A percentile compares a stretch with the other conserved stretches of the same genome.
Conservation (phyloP, 192 early-diverging fungal species). For the Gonapodya sp. region DNA sequence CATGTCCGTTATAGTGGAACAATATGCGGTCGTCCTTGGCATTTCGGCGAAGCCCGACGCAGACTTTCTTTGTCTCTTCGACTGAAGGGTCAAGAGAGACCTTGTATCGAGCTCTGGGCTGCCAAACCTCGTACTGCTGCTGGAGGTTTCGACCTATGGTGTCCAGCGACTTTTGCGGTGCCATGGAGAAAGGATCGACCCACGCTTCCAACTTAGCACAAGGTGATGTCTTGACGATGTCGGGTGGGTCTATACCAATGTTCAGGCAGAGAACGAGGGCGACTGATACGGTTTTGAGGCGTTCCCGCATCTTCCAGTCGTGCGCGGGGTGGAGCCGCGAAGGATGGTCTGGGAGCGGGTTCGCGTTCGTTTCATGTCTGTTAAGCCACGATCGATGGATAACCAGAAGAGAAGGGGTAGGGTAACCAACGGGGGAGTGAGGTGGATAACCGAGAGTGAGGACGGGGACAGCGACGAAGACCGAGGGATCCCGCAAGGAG, state of each 20-base stretch:
- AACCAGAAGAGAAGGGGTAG: too few relatives aligned
- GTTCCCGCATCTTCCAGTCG: slow-evolving; percentile 60
- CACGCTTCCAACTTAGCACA: slow-evolving; percentile 90
- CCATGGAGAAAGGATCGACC: slow-evolving; percentile 78
- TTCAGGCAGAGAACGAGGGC: slow-evolving; percentile 86
- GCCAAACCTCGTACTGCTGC: slow-evolving; percentile 84
- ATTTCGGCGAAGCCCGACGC: slow-evolving; percentile 64
- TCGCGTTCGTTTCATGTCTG: slow-evolving; percentile 17
- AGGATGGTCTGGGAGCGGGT: background rate
- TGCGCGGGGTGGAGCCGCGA: slow-evolving; percentile 13
- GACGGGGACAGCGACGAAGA: too few relatives aligned
- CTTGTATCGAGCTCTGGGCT: slow-evolving; percentile 73
- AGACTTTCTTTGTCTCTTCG: slow-evolving; percentile 88
- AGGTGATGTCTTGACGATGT: slow-evolving; percentile 74
- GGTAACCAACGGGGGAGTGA: too few relatives aligned
- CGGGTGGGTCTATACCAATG: slow-evolving; percentile 92
- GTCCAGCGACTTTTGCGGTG: slow-evolving; percentile 71
- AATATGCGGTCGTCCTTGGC: slow-evolving; percentile 90
- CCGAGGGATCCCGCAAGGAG: too few relatives aligned
- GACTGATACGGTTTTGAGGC: slow-evolving; percentile 75
- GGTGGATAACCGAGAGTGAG: too few relatives aligned
- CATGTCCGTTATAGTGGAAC: slow-evolving; percentile 98
- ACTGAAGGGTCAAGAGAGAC: slow-evolving; percentile 80
- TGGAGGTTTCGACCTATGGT: slow-evolving; percentile 84
- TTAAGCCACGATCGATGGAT: too few relatives aligned